Conservation (phyloP, 2,329 filamentous ascomycete genomes). For the Pseudomassariella vexata region DNA sequence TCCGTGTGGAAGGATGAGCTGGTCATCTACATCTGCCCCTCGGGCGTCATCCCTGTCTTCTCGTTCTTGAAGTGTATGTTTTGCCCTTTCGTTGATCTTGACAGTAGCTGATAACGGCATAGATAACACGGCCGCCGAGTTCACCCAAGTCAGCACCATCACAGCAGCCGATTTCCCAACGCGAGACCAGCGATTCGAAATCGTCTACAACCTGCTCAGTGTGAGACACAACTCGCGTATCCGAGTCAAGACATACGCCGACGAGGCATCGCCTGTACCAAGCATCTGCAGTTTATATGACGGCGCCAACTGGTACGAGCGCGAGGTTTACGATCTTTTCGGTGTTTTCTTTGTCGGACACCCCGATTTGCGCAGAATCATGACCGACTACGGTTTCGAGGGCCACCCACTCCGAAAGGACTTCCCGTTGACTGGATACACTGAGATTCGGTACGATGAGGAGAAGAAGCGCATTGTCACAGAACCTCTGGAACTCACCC, state of each 20-base stretch:
- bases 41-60: conserved; percentile 86
- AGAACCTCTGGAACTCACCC: conserved; percentile 93
- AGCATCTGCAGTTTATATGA: conserved; percentile 83
- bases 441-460: conserved; percentile 95
- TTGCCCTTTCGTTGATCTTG: no score
- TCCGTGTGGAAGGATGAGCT: conserved; percentile 99
- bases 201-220: conserved; percentile 95
- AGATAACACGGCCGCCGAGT: conserved; percentile 96
- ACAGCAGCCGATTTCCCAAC: conserved; percentile 96
- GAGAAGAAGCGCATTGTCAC: conserved; percentile 99
- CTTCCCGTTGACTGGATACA: conserved; percentile 96
- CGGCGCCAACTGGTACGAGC: conserved; percentile 97
- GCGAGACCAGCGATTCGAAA: conserved; percentile 90
- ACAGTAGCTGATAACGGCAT: no score
- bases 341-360: conserved; percentile 95
- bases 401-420: conserved; percentile 96
- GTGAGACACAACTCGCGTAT: conserved; percentile 96
- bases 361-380: conserved; percentile 92
- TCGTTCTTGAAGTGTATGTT: conserved; percentile 80
- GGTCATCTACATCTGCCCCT: conserved; percentile 84
- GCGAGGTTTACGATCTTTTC: conserved; percentile 95
- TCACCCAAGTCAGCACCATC: conserved; percentile 86
- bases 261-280: conserved; percentile 90
- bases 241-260: conserved; percentile 96
- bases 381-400: conserved; percentile 99